Conservation (phyloP, 2,329 filamentous ascomycete genomes). For the Pezicula carpinea region DNA sequence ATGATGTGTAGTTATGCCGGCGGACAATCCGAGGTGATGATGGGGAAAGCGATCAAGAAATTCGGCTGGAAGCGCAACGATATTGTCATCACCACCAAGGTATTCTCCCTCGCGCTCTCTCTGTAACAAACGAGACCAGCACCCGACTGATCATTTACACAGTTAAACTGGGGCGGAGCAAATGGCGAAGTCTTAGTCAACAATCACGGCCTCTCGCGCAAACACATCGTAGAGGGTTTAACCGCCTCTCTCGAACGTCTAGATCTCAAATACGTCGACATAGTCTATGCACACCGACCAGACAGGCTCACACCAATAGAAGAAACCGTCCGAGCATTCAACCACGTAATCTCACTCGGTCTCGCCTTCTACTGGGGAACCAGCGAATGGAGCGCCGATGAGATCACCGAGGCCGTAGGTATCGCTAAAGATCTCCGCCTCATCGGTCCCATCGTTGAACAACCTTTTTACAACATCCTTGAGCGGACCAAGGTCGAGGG, state of each 20-base stretch:
- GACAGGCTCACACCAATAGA: conserved; percentile 55
- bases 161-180: conserved; percentile 44
- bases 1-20: conserved; percentile 49
- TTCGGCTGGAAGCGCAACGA: conserved; percentile 58
- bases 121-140: not conserved
- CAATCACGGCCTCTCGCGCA: conserved; percentile 53
- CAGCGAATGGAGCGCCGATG: conserved; percentile 52
- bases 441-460: conserved; percentile 57
- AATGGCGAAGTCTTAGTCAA: conserved; percentile 39
- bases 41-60: conserved; percentile 55
- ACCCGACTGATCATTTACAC: not conserved
- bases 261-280: conserved; percentile 52
- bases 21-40: conserved; percentile 44
- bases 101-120: conserved; percentile 20
- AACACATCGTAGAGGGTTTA: conserved; percentile 58
- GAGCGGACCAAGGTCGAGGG: conserved; percentile 53
- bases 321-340: conserved; percentile 54
- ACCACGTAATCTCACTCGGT: conserved; percentile 44
- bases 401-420: conserved; percentile 53
- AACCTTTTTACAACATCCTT: conserved; percentile 60
- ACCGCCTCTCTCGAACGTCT: conserved; percentile 45
- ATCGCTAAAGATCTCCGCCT: conserved; percentile 53
- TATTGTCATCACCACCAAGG: conserved; percentile 57
- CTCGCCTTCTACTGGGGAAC: conserved; percentile 64
- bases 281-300: conserved; percentile 58